These are phyloP conservation scores for Tolypocladium tundrense DNA, from an alignment of 2,329 filamentous ascomycete species.

Conservation along the genomic window DNA sequence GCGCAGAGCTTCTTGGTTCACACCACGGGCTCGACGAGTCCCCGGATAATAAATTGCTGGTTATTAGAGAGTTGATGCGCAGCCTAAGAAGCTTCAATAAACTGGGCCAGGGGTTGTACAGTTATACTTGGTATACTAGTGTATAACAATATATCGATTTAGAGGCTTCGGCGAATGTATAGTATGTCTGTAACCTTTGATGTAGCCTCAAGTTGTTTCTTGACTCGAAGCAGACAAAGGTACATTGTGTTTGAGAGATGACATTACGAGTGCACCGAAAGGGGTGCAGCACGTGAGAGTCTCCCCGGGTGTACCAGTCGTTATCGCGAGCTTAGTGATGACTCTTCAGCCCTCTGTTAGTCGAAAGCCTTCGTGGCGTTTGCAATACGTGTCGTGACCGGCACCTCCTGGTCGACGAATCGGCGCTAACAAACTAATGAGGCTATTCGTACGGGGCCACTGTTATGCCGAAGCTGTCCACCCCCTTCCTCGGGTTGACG, in stretches of 20 bases:
- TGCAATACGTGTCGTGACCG: no score
- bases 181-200: no score
- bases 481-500: background rate
- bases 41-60: background rate
- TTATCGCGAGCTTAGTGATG: no score
- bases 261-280: background rate
- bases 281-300: no score
- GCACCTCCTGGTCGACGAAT: no score
- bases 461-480: background rate
- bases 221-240: background rate
- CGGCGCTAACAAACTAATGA: background rate
- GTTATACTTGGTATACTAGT: background rate
- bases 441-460: background rate
- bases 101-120: background rate
- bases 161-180: background rate
- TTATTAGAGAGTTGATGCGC: background rate
- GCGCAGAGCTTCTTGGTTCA: slow-evolving; percentile 4
- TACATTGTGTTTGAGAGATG: background rate
- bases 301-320: no score
- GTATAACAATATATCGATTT: background rate
- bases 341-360: no score
- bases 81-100: background rate
- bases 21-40: background rate
- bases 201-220: no score
- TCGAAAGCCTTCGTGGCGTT: no score